Conservation (phyloP, 305 asterid genomes). For the Coffea humblotiana region DNA sequence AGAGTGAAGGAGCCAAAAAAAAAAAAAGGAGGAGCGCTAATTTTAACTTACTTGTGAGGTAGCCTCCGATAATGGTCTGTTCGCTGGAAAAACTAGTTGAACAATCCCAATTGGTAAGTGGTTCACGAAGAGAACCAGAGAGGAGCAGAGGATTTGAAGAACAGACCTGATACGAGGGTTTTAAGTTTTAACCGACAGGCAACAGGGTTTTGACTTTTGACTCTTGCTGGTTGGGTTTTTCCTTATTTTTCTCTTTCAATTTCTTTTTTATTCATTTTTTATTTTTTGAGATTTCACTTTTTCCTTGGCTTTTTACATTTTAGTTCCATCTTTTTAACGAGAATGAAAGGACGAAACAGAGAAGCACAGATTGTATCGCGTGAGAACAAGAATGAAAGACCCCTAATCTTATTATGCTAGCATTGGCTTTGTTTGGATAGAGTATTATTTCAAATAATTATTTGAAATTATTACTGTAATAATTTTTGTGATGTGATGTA, state of each 20-base stretch:
- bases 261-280: not conserved
- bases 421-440: too few species aligned
- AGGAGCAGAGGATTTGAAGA: not conserved
- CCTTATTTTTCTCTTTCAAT: not conserved
- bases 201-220: not conserved
- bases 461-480: too few species aligned
- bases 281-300: too few species aligned
- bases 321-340: too few species aligned
- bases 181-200: constrained; percentile 4
- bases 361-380: too few species aligned
- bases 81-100: too few species aligned
- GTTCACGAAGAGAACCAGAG: not conserved
- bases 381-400: too few species aligned
- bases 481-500: too few species aligned
- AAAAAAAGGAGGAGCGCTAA: not conserved
- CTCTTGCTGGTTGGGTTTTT: not conserved
- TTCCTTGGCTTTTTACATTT: not conserved
- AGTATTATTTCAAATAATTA: too few species aligned
- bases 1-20: not conserved
- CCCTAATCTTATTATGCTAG: too few species aligned
- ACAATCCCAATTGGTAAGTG: too few species aligned
- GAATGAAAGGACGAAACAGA: too few species aligned
- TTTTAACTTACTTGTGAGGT: not conserved
- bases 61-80: not conserved
- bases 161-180: not conserved